A percentile compares a stretch with the other conserved stretches of the same genome.
Conservation (phyloP, 1,284 basidiomycete species). For the Rhodotorula sp. region DNA sequence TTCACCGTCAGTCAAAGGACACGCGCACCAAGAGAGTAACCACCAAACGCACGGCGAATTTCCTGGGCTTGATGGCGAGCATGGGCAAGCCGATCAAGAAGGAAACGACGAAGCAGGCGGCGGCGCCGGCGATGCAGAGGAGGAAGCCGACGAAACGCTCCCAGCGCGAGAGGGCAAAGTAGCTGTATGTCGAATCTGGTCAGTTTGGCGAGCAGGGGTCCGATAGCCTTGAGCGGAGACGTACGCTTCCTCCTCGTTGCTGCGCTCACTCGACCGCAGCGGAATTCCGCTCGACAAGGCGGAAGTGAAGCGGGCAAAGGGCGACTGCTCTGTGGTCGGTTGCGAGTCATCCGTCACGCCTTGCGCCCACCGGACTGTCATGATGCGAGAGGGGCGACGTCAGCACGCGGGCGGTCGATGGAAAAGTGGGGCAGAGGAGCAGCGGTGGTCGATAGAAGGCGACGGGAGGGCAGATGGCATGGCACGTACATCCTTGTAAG, state of each 20-base stretch:
- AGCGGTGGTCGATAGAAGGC: not conserved
- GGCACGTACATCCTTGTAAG: slow-evolving; percentile 23
- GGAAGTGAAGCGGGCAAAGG: slow-evolving; percentile 28
- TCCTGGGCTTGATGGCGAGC: slow-evolving; percentile 69
- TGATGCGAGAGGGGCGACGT: not conserved
- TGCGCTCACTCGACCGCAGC: slow-evolving; percentile 72
- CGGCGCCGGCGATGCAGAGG: slow-evolving; percentile 81
- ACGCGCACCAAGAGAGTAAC: not conserved
- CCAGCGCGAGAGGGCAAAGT: slow-evolving; percentile 83
- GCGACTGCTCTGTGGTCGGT: slow-evolving; percentile 7
- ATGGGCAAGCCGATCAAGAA: slow-evolving; percentile 82
- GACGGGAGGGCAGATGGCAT: not conserved
- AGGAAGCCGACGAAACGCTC: slow-evolving; percentile 92
- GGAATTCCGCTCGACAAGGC: slow-evolving; percentile 72
- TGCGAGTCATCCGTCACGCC: slow-evolving; percentile 33
- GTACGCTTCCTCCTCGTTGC: slow-evolving; percentile 95
- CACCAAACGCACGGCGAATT: slow-evolving; percentile 36
- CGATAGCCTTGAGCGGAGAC: not conserved
- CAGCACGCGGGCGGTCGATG: not conserved
- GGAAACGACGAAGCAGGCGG: slow-evolving; percentile 90
- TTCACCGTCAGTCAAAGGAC: slow-evolving; percentile 56
- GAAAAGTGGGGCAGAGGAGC: not conserved
- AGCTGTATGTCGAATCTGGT: slow-evolving; percentile 12
- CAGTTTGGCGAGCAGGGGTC: not conserved
- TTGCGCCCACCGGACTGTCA: slow-evolving; percentile 37